Conservation (phyloP, 2,329 filamentous ascomycete genomes). For the Botrytis elliptica region DNA sequence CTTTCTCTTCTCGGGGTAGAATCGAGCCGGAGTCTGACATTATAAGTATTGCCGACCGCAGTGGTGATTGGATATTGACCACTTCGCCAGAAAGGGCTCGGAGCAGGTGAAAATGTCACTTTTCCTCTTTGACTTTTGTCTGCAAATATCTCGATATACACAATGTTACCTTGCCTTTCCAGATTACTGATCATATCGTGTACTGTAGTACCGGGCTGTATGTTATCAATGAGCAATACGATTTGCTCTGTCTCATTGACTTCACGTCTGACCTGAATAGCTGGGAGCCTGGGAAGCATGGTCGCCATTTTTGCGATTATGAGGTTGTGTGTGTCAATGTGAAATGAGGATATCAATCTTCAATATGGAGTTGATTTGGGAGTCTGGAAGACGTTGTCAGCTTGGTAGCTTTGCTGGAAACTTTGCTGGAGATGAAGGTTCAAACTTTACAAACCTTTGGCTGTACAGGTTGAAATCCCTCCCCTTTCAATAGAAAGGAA, state of each 20-base stretch:
- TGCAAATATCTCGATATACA: conserved; percentile 55
- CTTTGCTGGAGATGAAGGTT: background rate
- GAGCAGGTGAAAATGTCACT: conserved; percentile 59
- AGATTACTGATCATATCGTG: conserved; percentile 10
- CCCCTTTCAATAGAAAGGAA: background rate
- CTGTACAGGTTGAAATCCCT: background rate
- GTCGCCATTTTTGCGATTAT: background rate
- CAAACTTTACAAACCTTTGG: background rate
- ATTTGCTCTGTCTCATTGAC: background rate
- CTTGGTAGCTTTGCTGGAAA: background rate
- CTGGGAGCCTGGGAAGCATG: background rate
- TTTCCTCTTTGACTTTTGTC: conserved; percentile 44
- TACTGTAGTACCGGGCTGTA: conserved; percentile 7
- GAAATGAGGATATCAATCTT: background rate
- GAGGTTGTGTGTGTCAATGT: background rate
- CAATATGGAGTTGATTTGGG: too few relatives aligned
- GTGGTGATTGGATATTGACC: background rate
- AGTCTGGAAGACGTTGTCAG: background rate
- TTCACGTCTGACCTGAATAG: conserved; percentile 5
- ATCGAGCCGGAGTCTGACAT: background rate
- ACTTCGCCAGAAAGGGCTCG: conserved; percentile 51
- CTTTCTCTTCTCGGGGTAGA: background rate
- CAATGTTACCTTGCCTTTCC: conserved; percentile 40
- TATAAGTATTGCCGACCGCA: background rate
- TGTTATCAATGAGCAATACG: background rate